These are phyloP conservation scores for Paramyrothecium roridum DNA, from an alignment of 2,329 filamentous ascomycete genomes.

Conservation along the genomic window DNA sequence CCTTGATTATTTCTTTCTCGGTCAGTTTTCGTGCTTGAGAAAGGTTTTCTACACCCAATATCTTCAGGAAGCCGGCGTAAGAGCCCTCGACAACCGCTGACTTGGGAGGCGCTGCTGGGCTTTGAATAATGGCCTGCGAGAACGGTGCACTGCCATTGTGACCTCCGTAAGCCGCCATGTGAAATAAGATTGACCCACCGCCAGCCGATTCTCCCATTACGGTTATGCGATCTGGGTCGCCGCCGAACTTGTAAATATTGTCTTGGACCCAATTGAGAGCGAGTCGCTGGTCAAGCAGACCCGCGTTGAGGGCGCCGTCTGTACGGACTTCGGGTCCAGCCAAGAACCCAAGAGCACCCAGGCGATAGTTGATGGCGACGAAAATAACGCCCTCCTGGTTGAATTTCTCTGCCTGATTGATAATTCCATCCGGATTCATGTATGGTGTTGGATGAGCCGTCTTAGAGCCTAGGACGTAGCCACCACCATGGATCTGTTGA, in stretches of 20 bases:
- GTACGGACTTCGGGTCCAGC: conserved; percentile 28
- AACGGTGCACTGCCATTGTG: conserved; percentile 15
- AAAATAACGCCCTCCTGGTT: conserved; percentile 27
- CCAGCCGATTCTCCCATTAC: conserved; percentile 45
- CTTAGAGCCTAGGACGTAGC: conserved; percentile 27
- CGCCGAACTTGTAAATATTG: conserved; percentile 40
- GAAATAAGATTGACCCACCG: conserved; percentile 35
- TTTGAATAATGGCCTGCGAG: conserved; percentile 8
- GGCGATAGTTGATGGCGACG: conserved; percentile 33
- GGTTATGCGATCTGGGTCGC: conserved; percentile 38
- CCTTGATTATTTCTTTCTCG: conserved; percentile 6
- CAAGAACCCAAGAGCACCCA: conserved; percentile 34
- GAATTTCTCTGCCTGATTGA: conserved; percentile 8
- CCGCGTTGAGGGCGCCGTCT: conserved; percentile 32
- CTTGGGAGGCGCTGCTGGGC: conserved; percentile 3
- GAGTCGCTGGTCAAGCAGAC: conserved; percentile 33
- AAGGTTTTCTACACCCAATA: conserved; percentile 5
- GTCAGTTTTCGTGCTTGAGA: conserved; percentile 3
- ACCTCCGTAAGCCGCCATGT: conserved; percentile 9
- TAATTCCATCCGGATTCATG: conserved; percentile 21
- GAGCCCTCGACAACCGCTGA: neutral
- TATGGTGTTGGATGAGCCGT: conserved; percentile 10
- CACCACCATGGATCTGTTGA: conserved; percentile 33
- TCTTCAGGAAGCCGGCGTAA: conserved; percentile 5
- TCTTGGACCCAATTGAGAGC: conserved; percentile 43